Evolutionary conservation across 495 filamentous ascomycete species (phyloP), one percentile per base, ranked within the genome.

Genomic region (Staphylotrichum longicolle): DNA sequence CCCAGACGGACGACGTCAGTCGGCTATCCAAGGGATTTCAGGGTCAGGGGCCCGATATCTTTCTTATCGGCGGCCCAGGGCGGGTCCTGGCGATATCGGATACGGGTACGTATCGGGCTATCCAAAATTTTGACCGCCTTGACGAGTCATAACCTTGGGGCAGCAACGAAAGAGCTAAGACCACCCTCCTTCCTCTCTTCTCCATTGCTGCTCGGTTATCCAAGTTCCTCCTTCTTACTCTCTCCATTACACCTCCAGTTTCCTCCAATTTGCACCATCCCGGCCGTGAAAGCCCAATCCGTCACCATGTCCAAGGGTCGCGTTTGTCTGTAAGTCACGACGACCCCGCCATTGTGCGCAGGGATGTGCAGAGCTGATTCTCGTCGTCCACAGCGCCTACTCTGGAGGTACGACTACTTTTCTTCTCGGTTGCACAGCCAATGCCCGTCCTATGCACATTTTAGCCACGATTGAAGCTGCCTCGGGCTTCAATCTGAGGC

Each of bases 271-370:
- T 42, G 32, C 41, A 42, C 12, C 10, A 35, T 11, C 7, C 15
- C 33, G 5, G n/a, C 49, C 56, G 12, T 20, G n/a, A 37, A 58
- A 45, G 20, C 27, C 8, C 37, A 50, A 44, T 40, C 54, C 34
- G 20, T 57, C 60, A 68, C 52, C 58, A 71, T 71, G 75, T 74
- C 74, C 60, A 77, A 78, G 63, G 75, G 74, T 56, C 76, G 76
- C 49, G 76, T 78, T 62, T 78, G 76, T 72, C 72, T 78, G 74
- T 77, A 46, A 75, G 75, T 76, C 37, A 20, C 49, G 3, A 46
- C 49, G 3, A 46, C 49, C 37, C 54, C 39, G 45, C 56, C 47
- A 47, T 45, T 40, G 42, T 42, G 47, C 42, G 37, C 12, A 56
- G 37, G 10, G 20, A 27, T 49, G 42, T 32, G 47, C 34, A 61